phyloP scores from a whole-genome alignment of 2,329 filamentous ascomycete genomes.

The Exophiala mesophila region DNA sequence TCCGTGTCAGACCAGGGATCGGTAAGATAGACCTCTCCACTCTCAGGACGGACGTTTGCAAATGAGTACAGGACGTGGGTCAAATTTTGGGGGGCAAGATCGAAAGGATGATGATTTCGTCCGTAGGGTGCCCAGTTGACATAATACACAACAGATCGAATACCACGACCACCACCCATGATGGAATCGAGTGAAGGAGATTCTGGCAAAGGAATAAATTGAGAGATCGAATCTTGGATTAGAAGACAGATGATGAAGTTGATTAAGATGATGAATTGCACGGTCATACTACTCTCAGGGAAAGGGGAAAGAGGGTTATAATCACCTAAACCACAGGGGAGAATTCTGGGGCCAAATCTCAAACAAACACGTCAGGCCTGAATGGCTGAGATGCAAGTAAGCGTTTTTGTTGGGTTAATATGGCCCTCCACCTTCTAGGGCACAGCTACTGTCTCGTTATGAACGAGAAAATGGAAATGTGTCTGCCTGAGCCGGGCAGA shows the following conservation, averaged over 20 bases:
- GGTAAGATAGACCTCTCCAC: conserved; percentile 72
- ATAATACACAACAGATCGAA: conserved; percentile 40
- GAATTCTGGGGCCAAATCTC: too few relatives aligned
- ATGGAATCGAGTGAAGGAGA: conserved; percentile 4
- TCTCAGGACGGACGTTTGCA: conserved; percentile 74
- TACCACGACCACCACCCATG: conserved; percentile 22
- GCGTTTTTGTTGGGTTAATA: too few relatives aligned
- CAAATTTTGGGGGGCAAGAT: conserved; percentile 72
- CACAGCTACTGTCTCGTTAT: too few relatives aligned
- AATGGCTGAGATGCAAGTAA: too few relatives aligned
- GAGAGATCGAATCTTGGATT: conserved; percentile 29
- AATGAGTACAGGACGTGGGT: conserved; percentile 91
- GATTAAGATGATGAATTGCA: too few relatives aligned
- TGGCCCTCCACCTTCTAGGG: too few relatives aligned
- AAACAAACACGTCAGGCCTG: too few relatives aligned
- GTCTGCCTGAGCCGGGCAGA: too few relatives aligned
- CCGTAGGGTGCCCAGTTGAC: conserved; percentile 67
- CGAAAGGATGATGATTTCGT: conserved; percentile 77
- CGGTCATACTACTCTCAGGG: too few relatives aligned
- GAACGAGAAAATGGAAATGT: too few relatives aligned
- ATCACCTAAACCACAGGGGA: too few relatives aligned
- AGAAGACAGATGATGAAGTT: conserved; percentile 30
- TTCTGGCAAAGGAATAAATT: conserved; percentile 10
- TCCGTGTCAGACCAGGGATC: conserved; percentile 65
- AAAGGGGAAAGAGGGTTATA: too few relatives aligned